Percentiles rank a stretch among this genome's conserved stretches.
Evolutionary conservation across 768 basidiomycete species (phyloP).

Genomic region (Podaxis sp.): DNA sequence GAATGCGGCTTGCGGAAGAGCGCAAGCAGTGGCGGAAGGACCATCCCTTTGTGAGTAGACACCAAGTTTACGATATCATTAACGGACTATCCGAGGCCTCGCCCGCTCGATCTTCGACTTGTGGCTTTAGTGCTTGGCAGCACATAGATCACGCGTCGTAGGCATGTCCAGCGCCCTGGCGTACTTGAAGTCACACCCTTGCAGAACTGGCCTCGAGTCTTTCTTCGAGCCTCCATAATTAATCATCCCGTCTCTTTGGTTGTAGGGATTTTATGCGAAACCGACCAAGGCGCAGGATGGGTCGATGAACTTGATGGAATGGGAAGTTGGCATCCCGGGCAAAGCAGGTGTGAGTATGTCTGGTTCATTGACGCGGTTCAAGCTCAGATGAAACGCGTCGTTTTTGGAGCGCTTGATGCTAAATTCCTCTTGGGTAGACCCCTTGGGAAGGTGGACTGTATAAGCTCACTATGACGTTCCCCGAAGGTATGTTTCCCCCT

Average conservation of each 20-base stretch:
- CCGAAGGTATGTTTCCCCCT: constrained; percentile 73
- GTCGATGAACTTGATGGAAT: constrained; percentile 94
- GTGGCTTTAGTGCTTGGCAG: neutral
- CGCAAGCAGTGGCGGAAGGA: constrained; percentile 99
- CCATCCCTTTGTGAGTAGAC: constrained; percentile 87
- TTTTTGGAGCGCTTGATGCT: constrained; percentile 15
- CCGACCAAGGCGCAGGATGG: constrained; percentile 90
- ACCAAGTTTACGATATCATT: neutral
- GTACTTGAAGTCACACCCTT: neutral
- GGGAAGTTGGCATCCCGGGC: constrained; percentile 99
- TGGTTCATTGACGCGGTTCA: constrained; percentile 14
- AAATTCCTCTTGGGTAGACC: constrained; percentile 54
- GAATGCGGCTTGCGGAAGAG: constrained; percentile 92
- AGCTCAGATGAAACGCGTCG: constrained; percentile 15
- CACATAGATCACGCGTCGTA: neutral
- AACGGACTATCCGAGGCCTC: neutral
- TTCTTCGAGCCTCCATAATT: neutral
- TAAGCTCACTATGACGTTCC: constrained; percentile 92
- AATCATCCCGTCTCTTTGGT: neutral
- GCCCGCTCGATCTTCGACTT: neutral
- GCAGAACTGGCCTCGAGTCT: neutral
- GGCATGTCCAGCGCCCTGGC: too few species aligned
- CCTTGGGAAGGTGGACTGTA: constrained; percentile 97
- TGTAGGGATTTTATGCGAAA: constrained; percentile 95
- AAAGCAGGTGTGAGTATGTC: constrained; percentile 70